phyloP scores from a whole-genome alignment of 2,329 filamentous ascomycete species.

The Macrophomina pseudophaseolina region DNA sequence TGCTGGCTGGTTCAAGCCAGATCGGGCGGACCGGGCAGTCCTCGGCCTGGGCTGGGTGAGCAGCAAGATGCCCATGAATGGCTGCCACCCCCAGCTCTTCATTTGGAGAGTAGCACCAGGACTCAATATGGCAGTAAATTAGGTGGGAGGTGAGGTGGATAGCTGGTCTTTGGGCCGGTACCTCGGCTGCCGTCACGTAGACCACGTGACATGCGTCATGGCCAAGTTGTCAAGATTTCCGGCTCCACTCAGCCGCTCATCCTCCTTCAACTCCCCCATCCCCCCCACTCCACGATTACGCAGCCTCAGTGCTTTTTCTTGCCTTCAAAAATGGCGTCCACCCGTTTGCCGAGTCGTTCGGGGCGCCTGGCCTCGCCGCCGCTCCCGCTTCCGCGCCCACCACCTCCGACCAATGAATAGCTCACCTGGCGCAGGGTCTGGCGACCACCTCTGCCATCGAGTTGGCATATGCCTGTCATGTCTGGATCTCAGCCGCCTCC shows the following conservation, averaged over 20 bases:
- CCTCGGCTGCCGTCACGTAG: background rate
- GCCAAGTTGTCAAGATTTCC: conserved; percentile 18
- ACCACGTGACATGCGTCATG: conserved; percentile 20
- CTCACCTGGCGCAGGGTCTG: background rate
- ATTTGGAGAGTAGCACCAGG: no score
- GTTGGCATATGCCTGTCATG: conserved; percentile 17
- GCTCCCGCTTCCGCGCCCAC: conserved; percentile 9
- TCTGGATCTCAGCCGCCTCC: conserved; percentile 8
- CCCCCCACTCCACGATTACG: conserved; percentile 9
- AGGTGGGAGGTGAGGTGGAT: no score
- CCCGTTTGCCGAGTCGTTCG: background rate
- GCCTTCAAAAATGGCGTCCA: background rate
- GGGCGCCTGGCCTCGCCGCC: background rate
- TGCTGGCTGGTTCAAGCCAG: no score
- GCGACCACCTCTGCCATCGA: background rate
- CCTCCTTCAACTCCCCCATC: conserved; percentile 2
- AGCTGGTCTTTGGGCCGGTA: background rate
- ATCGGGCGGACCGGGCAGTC: no score
- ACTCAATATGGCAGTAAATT: no score
- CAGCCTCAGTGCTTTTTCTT: conserved; percentile 12
- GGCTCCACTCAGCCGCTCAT: conserved; percentile 7
- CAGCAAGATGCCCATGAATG: no score
- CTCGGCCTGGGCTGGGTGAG: no score
- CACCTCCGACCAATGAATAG: background rate
- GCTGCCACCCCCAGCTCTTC: no score